Conservation (phyloP, 2,329 filamentous ascomycete species). For the Exophiala alcalophila region DNA sequence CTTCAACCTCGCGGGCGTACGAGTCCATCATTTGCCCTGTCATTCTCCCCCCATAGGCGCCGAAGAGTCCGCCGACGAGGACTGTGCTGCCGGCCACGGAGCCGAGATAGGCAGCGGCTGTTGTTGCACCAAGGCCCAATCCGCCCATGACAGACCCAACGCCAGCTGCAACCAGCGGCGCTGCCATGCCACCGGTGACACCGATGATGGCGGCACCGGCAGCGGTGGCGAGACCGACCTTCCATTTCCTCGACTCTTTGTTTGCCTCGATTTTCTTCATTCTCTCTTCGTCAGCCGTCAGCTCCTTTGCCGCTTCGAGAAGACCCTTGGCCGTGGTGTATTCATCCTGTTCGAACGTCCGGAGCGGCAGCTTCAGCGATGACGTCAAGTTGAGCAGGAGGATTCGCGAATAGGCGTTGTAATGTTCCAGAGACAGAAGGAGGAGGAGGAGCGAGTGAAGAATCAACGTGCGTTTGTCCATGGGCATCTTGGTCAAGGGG, state of each 20-base stretch:
- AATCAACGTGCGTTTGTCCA: conserved; percentile 63
- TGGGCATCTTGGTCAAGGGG: conserved; percentile 56
- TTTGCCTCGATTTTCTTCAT: conserved; percentile 68
- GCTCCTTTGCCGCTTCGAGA: conserved; percentile 69
- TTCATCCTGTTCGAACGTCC: conserved; percentile 67
- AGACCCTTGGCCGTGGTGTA: conserved; percentile 70
- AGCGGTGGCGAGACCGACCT: conserved; percentile 82
- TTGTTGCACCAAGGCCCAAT: conserved; percentile 68
- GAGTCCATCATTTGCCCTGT: conserved; percentile 81
- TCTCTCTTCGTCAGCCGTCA: conserved; percentile 74
- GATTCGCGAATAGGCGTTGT: conserved; percentile 69
- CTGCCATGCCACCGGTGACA: conserved; percentile 74
- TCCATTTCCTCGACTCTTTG: conserved; percentile 65
- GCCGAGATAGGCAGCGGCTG: conserved; percentile 75
- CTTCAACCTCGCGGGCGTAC: conserved; percentile 81
- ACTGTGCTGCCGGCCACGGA: conserved; percentile 75
- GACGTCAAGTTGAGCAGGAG: conserved; percentile 68
- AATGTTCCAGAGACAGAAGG: conserved; percentile 72
- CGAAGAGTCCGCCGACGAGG: conserved; percentile 80
- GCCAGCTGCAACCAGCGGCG: conserved; percentile 72
- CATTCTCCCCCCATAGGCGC: conserved; percentile 83
- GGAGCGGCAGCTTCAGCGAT: conserved; percentile 65
- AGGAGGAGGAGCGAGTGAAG: conserved; percentile 71
- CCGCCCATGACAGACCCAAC: conserved; percentile 77
- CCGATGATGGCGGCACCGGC: conserved; percentile 85